Evolutionary conservation across 1,284 basidiomycete species (phyloP).

Genomic region (Crucibulum parvulum): DNA sequence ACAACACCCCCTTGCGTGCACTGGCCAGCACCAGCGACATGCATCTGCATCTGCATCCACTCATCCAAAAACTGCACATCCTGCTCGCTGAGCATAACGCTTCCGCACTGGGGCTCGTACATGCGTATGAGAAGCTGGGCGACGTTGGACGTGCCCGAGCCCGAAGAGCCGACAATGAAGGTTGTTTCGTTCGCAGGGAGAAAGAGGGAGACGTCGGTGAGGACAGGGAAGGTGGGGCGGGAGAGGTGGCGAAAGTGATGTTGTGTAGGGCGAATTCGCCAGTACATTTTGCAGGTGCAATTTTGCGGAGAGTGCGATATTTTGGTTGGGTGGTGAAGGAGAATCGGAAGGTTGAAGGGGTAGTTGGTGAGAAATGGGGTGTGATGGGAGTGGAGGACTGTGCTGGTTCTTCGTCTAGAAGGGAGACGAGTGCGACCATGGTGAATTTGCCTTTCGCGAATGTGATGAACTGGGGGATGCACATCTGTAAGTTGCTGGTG

Average conservation of each 20-base stretch:
- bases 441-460: constrained; percentile 89
- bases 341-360: constrained; percentile 8
- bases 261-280: constrained; percentile 85
- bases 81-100: constrained; percentile 85
- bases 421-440: constrained; percentile 74
- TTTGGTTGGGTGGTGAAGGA: constrained; percentile 27
- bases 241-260: constrained; percentile 91
- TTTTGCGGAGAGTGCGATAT: constrained; percentile 55
- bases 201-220: constrained; percentile 73
- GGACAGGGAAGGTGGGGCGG: constrained; percentile 66
- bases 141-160: constrained; percentile 93
- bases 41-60: constrained; percentile 64
- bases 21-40: constrained; percentile 85
- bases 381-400: constrained; percentile 14
- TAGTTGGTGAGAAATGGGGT: constrained; percentile 60
- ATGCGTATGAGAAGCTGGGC: constrained; percentile 84
- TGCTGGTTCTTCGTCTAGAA: constrained; percentile 49
- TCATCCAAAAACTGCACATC: constrained; percentile 78
- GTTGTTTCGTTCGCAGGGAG: constrained; percentile 89
- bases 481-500: constrained; percentile 85
- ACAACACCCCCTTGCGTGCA: constrained; percentile 68
- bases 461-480: constrained; percentile 80
- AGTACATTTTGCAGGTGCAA: constrained; percentile 56
- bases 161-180: constrained; percentile 92
- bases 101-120: constrained; percentile 70